Conservation (phyloP, 495 filamentous ascomycete species). For the Cladorrhinum samala region DNA sequence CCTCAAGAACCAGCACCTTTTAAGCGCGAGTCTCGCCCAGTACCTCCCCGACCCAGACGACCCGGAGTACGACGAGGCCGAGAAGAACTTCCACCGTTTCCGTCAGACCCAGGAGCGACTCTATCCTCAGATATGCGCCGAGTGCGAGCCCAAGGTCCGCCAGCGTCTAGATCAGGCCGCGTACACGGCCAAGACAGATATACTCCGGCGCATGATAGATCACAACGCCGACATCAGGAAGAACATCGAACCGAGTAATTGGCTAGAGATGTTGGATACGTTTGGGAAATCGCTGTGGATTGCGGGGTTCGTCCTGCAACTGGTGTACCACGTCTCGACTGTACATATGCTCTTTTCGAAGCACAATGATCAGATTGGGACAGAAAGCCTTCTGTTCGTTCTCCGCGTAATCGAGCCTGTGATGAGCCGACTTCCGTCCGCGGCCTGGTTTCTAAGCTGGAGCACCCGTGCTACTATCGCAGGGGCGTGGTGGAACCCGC, state of each 20-base stretch:
- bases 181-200: conserved; percentile 75
- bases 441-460: conserved; percentile 38
- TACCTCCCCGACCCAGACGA: conserved; percentile 67
- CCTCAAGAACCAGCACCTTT: conserved; percentile 73
- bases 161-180: conserved; percentile 58
- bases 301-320: conserved; percentile 47
- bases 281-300: conserved; percentile 45
- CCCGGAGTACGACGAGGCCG: conserved; percentile 47
- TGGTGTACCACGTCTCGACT: conserved; percentile 45
- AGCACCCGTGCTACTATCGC: conserved; percentile 47
- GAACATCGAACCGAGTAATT: conserved; percentile 30
- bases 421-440: conserved; percentile 22
- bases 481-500: conserved; percentile 73
- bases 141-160: conserved; percentile 63
- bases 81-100: conserved; percentile 52
- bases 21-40: conserved; percentile 57
- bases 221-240: conserved; percentile 44
- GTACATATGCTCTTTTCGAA: conserved; percentile 25
- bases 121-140: conserved; percentile 78
- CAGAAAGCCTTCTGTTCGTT: neutral
- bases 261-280: conserved; percentile 48
- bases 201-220: conserved; percentile 66
- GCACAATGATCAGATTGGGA: neutral
- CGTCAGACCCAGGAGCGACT: conserved; percentile 60
- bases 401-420: conserved; percentile 11